Conservation (phyloP, 2,329 filamentous ascomycete genomes). For the Coleophoma cylindrospora region DNA sequence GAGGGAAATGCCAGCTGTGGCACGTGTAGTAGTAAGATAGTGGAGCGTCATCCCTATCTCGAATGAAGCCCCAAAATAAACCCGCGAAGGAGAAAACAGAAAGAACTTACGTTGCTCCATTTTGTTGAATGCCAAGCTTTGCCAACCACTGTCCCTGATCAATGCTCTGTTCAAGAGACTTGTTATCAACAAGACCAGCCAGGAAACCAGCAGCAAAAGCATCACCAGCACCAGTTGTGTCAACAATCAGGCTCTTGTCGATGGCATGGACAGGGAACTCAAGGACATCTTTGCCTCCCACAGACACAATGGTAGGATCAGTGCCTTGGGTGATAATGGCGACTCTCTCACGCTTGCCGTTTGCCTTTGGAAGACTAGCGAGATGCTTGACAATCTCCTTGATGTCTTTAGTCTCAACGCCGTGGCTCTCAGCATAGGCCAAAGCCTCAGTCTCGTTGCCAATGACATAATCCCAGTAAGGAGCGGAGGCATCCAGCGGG, state of each 20-base stretch:
- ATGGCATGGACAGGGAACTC: slow-evolving; percentile 81
- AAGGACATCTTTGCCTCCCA: slow-evolving; percentile 66
- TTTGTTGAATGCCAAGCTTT: slow-evolving; percentile 86
- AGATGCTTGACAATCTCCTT: slow-evolving; percentile 81
- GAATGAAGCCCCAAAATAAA: too few species aligned
- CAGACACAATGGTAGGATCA: slow-evolving; percentile 79
- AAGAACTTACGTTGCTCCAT: slow-evolving; percentile 84
- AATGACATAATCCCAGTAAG: slow-evolving; percentile 94
- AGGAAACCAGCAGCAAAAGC: slow-evolving; percentile 94
- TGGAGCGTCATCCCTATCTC: too few species aligned
- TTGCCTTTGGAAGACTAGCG: slow-evolving; percentile 88
- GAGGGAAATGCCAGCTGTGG: background rate
- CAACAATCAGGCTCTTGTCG: slow-evolving; percentile 72
- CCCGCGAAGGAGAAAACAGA: background rate
- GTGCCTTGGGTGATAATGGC: slow-evolving; percentile 96
- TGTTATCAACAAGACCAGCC: slow-evolving; percentile 82
- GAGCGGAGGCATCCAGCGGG: slow-evolving; percentile 75
- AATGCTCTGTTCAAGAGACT: slow-evolving; percentile 70
- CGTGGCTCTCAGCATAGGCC: slow-evolving; percentile 79
- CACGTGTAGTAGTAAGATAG: too few species aligned
- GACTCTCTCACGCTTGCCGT: slow-evolving; percentile 74
- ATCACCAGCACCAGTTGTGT: slow-evolving; percentile 96
- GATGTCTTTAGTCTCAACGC: slow-evolving; percentile 69
- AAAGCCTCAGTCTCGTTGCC: slow-evolving; percentile 95
- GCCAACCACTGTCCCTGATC: slow-evolving; percentile 98